A percentile compares a stretch with the other conserved stretches of the same genome.
These are phyloP conservation scores for Iris pallida DNA, from an alignment of 116 monocot species.

Conservation along the genomic window DNA sequence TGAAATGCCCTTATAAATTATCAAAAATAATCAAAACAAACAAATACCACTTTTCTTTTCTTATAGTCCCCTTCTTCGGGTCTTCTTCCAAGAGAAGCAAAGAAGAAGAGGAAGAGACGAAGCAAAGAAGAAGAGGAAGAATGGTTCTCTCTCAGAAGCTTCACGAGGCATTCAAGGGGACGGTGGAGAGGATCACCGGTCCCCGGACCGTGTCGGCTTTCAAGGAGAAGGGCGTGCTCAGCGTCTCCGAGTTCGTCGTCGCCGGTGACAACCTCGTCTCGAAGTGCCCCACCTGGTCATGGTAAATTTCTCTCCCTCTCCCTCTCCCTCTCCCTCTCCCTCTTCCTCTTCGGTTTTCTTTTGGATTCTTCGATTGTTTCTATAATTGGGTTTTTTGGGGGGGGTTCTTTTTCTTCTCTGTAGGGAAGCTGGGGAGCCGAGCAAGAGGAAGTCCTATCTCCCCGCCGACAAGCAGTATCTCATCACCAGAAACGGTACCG, in stretches of 20 bases:
- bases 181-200: slow-evolving; percentile 83
- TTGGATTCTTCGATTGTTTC: too few relatives aligned
- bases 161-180: slow-evolving; percentile 89
- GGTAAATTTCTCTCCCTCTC: slow-evolving; percentile 11
- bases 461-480: slow-evolving; percentile 89
- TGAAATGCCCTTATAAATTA: too few relatives aligned
- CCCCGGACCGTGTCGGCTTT: slow-evolving; percentile 89
- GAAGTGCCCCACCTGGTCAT: slow-evolving; percentile 98
- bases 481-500: slow-evolving; percentile 83
- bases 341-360: neutral
- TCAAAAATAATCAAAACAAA: too few relatives aligned
- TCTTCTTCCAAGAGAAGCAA: too few relatives aligned
- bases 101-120: too few relatives aligned
- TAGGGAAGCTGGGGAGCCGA: slow-evolving; percentile 91
- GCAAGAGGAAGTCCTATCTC: slow-evolving; percentile 80
- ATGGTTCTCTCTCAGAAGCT: slow-evolving; percentile 86
- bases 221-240: slow-evolving; percentile 97
- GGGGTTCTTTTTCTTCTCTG: slow-evolving; percentile 8
- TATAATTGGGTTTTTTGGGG: too few relatives aligned
- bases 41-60: too few relatives aligned
- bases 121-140: neutral
- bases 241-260: slow-evolving; percentile 88
- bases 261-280: slow-evolving; percentile 97
- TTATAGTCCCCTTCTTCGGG: too few relatives aligned
- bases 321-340: neutral